Base-by-base conservation (phyloP, 2,329 filamentous ascomycete species). In the Exophiala xenobiotica region DNA sequence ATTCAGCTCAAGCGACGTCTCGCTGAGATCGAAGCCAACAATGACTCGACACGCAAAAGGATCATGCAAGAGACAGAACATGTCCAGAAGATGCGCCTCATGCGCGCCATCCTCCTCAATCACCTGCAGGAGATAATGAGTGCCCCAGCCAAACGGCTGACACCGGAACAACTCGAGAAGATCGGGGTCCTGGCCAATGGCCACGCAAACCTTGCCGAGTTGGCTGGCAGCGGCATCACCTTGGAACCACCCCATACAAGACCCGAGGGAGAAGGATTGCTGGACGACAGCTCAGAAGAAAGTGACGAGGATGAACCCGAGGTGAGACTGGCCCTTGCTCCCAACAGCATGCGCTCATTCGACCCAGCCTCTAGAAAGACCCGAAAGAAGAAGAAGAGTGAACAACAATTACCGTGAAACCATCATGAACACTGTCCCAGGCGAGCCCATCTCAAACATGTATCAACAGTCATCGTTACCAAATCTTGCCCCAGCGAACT, bases 1-100 rank as follows among this genome's bases (percentile, higher is more conserved):
- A 90, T 96, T 67, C 88, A 95, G 63, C 81, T 99, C 18, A 95
- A 95, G 74, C 87, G 89, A 63, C 87, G 93, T 55, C 88, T 93
- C 58, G 87, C 85, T 68, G 91, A 96, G 68, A 89, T 97, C 63
- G 91, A 97, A 68, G 85, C 90, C 54, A 86, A 90, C 65, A 96
- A 96, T 69, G 90, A 96, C 63, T 81, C 87, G 51, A 86, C 89
- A 40, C 83, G 89, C 47, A 76, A 89, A 46, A 87, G 90, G 45
- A 87, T 96, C 58, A 77, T 81, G 33, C 86, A 91, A 41, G 82
- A 95, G 56, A 85, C 88, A 69, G 85, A 91, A 58, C 87, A 89
- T 64, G 86, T 96, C 61, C 87, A 95, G 69, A 96, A 97, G 74
- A 83, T 95, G 78, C 86, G 93, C 43, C 80, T 97, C 19, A 88